Evolutionary conservation across 1,284 basidiomycete species (phyloP).

Genomic region (Crucibulum cyathiforme): DNA sequence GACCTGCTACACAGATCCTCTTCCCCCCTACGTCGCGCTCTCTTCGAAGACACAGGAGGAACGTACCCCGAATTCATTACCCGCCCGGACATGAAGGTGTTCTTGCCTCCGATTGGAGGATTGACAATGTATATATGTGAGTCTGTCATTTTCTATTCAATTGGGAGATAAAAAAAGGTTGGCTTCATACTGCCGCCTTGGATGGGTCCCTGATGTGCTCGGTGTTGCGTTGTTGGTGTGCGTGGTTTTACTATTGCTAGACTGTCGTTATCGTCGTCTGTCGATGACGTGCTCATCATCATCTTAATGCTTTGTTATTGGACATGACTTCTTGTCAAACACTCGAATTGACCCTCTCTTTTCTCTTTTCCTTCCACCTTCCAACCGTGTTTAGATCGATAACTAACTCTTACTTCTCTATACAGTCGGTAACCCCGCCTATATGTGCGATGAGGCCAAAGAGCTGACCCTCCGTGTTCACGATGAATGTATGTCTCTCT

Average conservation of each 20-base stretch:
- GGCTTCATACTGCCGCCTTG: too few relatives aligned
- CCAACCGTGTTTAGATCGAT: not conserved
- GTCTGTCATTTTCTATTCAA: not conserved
- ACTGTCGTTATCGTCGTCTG: too few relatives aligned
- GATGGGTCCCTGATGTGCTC: too few relatives aligned
- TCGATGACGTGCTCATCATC: too few relatives aligned
- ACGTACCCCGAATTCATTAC: conserved; percentile 96
- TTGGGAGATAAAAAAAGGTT: too few relatives aligned
- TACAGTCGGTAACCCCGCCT: conserved; percentile 82
- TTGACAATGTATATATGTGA: conserved; percentile 94
- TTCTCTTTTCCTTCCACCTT: not conserved
- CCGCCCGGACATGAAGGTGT: conserved; percentile 93
- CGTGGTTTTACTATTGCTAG: too few relatives aligned
- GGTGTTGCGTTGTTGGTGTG: too few relatives aligned
- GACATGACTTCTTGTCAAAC: too few relatives aligned
- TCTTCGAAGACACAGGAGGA: conserved; percentile 95
- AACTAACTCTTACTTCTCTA: not conserved
- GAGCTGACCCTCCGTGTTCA: conserved; percentile 93
- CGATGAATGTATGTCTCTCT: too few relatives aligned
- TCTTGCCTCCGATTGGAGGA: conserved; percentile 93
- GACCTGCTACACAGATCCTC: conserved; percentile 65
- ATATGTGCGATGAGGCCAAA: conserved; percentile 79
- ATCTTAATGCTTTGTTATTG: too few relatives aligned
- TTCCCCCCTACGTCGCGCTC: conserved; percentile 79
- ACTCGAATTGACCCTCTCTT: too few relatives aligned